phyloP scores from a whole-genome alignment of 768 basidiomycete genomes.

The Dioszegia crocea region DNA sequence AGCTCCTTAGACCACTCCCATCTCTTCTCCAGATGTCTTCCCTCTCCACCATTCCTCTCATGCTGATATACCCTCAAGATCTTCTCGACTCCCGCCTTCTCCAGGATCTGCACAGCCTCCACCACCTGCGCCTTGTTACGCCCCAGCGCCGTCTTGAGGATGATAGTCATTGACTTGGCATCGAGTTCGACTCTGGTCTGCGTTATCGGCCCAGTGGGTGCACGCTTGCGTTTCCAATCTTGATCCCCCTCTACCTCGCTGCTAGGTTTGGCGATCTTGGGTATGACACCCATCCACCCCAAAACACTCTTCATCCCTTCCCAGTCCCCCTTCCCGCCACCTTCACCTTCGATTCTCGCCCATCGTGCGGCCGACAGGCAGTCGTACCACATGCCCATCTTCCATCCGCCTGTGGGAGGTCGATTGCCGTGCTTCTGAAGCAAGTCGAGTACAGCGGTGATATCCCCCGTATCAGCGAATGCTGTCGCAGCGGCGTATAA shows the following conservation, averaged over 20 bases:
- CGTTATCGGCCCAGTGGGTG: neutral
- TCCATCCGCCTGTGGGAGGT: slow-evolving; percentile 24
- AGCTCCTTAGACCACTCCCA: slow-evolving; percentile 1
- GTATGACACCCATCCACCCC: slow-evolving; percentile 23
- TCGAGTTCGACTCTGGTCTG: slow-evolving; percentile 4
- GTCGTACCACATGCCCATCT: slow-evolving; percentile 18
- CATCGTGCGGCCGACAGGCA: slow-evolving; percentile 31
- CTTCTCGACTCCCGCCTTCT: neutral
- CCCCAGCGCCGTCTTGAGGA: slow-evolving; percentile 21
- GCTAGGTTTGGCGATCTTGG: neutral
- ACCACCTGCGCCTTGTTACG: neutral
- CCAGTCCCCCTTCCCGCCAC: slow-evolving; percentile 21
- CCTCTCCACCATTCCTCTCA: neutral
- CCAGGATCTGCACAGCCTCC: slow-evolving; percentile 1
- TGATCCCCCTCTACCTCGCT: too few relatives aligned
- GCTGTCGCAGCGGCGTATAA: slow-evolving; percentile 17
- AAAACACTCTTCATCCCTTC: slow-evolving; percentile 19
- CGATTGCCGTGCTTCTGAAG: slow-evolving; percentile 21
- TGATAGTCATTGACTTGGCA: slow-evolving; percentile 14
- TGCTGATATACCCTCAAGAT: neutral
- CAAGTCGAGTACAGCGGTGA: slow-evolving; percentile 17
- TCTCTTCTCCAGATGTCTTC: neutral
- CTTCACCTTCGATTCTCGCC: slow-evolving; percentile 11
- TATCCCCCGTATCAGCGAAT: slow-evolving; percentile 27
- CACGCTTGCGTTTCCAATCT: neutral